Evolutionary conservation across 2,329 filamentous ascomycete genomes (phyloP), one percentile per base, ranked within the genome.

Genomic region (Cyclaneusma minus): DNA sequence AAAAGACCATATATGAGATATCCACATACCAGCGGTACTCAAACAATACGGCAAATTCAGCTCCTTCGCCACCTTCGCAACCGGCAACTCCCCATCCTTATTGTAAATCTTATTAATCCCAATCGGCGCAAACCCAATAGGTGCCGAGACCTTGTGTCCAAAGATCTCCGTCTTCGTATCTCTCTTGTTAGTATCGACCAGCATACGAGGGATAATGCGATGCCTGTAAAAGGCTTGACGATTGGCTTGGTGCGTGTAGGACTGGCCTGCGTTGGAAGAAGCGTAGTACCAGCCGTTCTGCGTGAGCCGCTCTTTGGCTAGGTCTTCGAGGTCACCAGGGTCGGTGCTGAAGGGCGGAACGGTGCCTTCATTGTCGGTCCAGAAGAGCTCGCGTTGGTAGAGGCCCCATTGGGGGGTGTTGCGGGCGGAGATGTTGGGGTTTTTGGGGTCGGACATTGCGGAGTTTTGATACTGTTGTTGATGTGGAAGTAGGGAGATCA

Each of bases 41-140:
- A 76, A 52, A 31, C 58, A 66, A 42, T 74, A 74, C 2, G 64
- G 62, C 1, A 76, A 44, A 13, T 63, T 62, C 3, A 74, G 48
- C 35, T 71, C 64, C n/a, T 56, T 56, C 1, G 68, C 68, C 1
- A 68, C 65, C 30, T 59, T 61, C 7, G 70, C 67, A 1, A 74
- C 68, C 1, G 65, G 58, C 0, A 69, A 42, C 40, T 77, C 71
- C 20, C 63, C 69, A 1, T 49, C 42, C 0, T 59, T 55, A 37
- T 75, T 58, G 49, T 73, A 75, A 37, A 75, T 76, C 34, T 64
- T 63, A 50, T 76, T 73, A 37, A 76, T 73, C 4, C 70, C 69
- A 15, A 75, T 62, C 0, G 69, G 68, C 0, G 69, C 64, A 39
- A 76, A 70, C n/a, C 66, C 68, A 26, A 76, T 64, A 0, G 70